These are phyloP conservation scores for Auricularia auricula-judae DNA, from an alignment of 768 basidiomycete species.

Conservation along the genomic window DNA sequence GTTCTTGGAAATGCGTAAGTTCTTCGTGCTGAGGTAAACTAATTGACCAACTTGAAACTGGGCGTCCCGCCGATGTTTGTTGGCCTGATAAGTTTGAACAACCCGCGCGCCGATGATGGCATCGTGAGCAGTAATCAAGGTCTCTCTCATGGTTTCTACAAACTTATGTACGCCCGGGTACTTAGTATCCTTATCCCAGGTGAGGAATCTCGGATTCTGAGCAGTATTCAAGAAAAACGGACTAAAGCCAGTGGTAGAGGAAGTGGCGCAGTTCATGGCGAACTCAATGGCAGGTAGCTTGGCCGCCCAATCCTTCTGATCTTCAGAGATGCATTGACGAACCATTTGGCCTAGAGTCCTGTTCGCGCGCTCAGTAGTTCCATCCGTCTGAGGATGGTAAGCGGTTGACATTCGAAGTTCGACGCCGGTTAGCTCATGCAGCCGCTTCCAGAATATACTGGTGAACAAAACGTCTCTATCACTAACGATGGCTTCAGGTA, in stretches of 20 bases:
- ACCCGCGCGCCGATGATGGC: conserved; percentile 25
- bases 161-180: conserved; percentile 17
- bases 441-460: conserved; percentile 17
- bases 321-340: conserved; percentile 1
- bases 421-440: background rate
- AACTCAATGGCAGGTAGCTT: conserved; percentile 10
- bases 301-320: conserved; percentile 5
- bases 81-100: conserved; percentile 19
- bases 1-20: conserved; percentile 5
- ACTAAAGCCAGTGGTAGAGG: conserved; percentile 10
- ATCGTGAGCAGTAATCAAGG: conserved; percentile 25
- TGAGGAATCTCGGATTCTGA: conserved; percentile 5
- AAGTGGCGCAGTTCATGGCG: conserved; percentile 10
- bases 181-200: conserved; percentile 5
- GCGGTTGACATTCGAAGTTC: conserved; percentile 24
- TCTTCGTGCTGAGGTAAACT: conserved; percentile 6
- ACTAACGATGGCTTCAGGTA: conserved; percentile 27
- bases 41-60: conserved; percentile 2
- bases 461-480: conserved; percentile 34
- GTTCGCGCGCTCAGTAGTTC: conserved; percentile 7
- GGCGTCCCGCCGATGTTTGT: conserved; percentile 8
- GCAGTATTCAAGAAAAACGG: conserved; percentile 14
- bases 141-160: conserved; percentile 14
- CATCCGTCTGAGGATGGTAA: conserved; percentile 29
- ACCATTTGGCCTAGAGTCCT: background rate